phyloP scores from a whole-genome alignment of 1,284 basidiomycete genomes.

The Ganoderma sp. region DNA sequence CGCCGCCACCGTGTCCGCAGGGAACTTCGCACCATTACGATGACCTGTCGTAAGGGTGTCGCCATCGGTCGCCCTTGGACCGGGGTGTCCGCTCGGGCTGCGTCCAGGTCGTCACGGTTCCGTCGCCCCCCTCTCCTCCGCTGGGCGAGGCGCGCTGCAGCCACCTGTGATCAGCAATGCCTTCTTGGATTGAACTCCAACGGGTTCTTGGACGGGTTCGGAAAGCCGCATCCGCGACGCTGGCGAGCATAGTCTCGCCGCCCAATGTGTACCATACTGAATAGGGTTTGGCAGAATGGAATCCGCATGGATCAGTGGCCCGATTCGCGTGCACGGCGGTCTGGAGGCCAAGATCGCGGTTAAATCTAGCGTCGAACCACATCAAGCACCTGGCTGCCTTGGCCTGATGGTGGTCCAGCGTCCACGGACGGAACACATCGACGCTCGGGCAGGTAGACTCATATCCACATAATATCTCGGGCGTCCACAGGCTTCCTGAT shows the following conservation, averaged over 20 bases:
- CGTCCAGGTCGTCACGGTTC: neutral
- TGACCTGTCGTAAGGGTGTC: neutral
- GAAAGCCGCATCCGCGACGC: neutral
- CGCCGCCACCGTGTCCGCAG: neutral
- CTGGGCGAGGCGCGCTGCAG: slow-evolving; percentile 4
- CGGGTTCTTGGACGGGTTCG: neutral
- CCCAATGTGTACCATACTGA: neutral
- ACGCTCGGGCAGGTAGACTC: neutral
- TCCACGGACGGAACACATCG: neutral
- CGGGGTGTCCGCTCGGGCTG: slow-evolving; percentile 2
- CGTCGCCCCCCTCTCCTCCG: slow-evolving; percentile 2
- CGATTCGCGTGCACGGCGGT: neutral
- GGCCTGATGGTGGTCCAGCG: neutral
- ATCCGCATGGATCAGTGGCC: neutral
- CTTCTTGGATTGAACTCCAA: neutral
- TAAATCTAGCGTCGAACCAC: slow-evolving; percentile 1
- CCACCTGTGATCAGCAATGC: neutral
- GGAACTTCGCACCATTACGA: neutral
- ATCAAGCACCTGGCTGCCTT: neutral
- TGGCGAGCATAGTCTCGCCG: neutral
- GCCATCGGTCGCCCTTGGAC: neutral
- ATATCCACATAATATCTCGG: neutral
- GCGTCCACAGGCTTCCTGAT: neutral
- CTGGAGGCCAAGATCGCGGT: neutral
- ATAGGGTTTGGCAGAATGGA: neutral